Evolutionary conservation across 2,329 filamentous ascomycete genomes (phyloP).

Genomic region (Epicoccum sorghinum): DNA sequence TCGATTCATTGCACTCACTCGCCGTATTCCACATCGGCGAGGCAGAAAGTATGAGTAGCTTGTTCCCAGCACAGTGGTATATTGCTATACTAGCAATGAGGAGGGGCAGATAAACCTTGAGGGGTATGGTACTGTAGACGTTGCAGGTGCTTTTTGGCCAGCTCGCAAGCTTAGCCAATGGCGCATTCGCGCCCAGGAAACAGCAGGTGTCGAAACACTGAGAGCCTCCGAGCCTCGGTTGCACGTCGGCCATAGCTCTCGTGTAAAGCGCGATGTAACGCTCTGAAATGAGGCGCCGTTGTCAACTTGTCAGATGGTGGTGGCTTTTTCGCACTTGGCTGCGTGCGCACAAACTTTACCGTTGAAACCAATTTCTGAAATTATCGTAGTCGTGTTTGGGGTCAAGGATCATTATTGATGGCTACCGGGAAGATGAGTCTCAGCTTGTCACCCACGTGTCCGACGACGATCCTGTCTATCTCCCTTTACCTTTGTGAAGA

Average conservation of each 20-base stretch:
- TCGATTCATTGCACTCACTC: constrained; percentile 1
- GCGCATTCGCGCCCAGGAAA: constrained; percentile 2
- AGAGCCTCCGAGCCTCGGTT: neutral
- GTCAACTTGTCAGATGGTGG: constrained; percentile 17
- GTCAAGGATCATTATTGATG: constrained; percentile 5
- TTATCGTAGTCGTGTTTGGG: neutral
- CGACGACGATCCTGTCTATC: constrained; percentile 14
- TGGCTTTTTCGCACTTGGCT: constrained; percentile 18
- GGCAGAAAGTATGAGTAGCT: constrained; percentile 11
- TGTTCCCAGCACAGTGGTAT: constrained; percentile 15
- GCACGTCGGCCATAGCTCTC: constrained; percentile 11
- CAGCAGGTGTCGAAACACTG: neutral
- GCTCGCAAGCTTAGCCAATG: constrained; percentile 18
- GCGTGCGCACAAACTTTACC: constrained; percentile 15
- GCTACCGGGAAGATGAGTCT: constrained; percentile 2
- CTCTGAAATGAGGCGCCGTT: constrained; percentile 24
- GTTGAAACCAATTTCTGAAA: constrained; percentile 10
- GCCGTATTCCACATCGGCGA: constrained; percentile 12
- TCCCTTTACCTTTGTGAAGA: constrained; percentile 13
- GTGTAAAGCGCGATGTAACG: constrained; percentile 26
- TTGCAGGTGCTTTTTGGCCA: constrained; percentile 17
- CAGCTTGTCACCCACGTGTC: constrained; percentile 16
- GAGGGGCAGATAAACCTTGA: constrained; percentile 11
- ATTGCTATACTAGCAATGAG: constrained; percentile 8
- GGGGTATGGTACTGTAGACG: neutral